These are phyloP conservation scores for Pestalotiopsis sp. DNA, from an alignment of 2,329 filamentous ascomycete species.

Conservation along the genomic window DNA sequence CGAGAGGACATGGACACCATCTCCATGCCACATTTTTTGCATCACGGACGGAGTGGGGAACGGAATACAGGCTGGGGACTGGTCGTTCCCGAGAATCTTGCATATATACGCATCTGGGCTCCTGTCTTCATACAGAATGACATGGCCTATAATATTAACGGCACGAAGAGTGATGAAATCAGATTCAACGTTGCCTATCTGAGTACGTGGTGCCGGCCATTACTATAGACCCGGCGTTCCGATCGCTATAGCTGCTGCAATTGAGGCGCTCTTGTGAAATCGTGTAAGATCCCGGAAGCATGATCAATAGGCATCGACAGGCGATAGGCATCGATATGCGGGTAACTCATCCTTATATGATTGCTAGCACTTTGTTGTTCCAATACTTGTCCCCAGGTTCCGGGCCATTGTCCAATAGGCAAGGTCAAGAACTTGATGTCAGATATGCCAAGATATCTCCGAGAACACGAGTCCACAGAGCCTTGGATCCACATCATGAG, in stretches of 20 bases:
- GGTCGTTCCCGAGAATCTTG: slow-evolving; percentile 8
- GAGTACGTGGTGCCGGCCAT: background rate
- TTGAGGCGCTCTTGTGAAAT: background rate
- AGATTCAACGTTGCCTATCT: background rate
- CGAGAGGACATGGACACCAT: background rate
- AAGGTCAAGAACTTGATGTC: no score
- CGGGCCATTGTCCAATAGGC: no score
- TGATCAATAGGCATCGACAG: no score
- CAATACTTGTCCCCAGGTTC: no score
- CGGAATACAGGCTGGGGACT: slow-evolving; percentile 1
- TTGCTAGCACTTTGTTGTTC: no score
- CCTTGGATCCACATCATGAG: background rate
- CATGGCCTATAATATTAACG: slow-evolving; percentile 1
- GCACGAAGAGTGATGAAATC: slow-evolving; percentile 7
- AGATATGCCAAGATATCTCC: background rate
- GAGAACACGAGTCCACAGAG: background rate
- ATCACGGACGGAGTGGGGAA: slow-evolving; percentile 9
- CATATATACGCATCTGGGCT: slow-evolving; percentile 8
- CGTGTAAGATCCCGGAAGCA: no score
- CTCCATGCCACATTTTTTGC: slow-evolving; percentile 5
- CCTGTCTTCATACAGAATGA: background rate
- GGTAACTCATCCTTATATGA: background rate
- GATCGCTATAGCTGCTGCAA: slow-evolving; percentile 7
- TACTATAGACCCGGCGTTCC: slow-evolving; percentile 1
- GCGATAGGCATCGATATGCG: background rate